Conservation (phyloP, 352 stramenopile genomes). For the Phytophthora tentaculata region DNA sequence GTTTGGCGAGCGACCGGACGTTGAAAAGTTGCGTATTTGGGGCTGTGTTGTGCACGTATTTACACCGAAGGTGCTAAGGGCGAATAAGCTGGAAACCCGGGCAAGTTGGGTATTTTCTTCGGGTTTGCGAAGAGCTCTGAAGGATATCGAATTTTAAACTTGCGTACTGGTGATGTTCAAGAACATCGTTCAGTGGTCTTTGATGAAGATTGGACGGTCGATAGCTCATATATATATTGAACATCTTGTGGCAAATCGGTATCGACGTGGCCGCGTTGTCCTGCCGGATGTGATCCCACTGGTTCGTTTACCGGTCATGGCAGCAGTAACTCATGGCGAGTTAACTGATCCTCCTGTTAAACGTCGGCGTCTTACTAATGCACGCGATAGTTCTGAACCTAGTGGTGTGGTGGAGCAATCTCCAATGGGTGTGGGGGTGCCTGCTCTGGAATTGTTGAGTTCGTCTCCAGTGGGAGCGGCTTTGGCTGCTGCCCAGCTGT, state of each 20-base stretch:
- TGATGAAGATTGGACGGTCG: not conserved
- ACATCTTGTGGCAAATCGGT: not conserved
- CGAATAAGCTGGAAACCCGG: slow-evolving; percentile 1
- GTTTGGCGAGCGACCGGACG: not conserved
- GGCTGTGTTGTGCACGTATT: not conserved
- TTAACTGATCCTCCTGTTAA: not conserved
- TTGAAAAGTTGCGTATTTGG: not conserved
- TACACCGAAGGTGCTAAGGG: not conserved
- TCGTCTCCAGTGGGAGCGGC: not conserved
- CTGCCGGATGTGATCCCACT: not conserved
- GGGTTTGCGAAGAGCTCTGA: not conserved
- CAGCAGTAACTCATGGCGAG: not conserved
- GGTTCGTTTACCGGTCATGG: not conserved
- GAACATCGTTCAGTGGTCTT: not conserved
- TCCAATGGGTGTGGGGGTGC: not conserved
- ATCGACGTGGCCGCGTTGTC: not conserved
- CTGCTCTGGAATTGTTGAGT: not conserved
- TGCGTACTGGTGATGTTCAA: not conserved
- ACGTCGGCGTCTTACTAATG: not conserved
- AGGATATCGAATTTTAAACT: not conserved
- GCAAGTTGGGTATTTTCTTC: not conserved
- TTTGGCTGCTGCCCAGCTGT: not conserved
- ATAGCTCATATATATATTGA: not conserved
- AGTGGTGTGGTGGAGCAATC: not conserved
- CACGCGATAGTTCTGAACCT: not conserved